Conservation (phyloP, 202 grass and related monocot genomes). For the Cymbopogon flexuosus region DNA sequence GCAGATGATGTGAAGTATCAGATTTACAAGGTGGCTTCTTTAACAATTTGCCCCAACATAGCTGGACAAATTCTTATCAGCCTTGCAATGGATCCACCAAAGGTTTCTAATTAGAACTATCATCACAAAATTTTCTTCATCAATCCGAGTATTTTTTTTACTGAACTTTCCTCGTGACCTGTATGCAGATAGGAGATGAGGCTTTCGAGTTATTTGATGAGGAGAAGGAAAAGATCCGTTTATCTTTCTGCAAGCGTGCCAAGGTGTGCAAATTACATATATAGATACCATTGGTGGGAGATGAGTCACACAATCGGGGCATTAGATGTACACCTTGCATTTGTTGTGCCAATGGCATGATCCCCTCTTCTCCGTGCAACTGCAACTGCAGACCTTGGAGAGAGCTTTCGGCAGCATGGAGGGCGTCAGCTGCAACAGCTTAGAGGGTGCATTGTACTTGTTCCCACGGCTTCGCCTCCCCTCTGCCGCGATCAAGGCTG, state of each 20-base stretch:
- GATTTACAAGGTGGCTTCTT: slow-evolving; percentile 73
- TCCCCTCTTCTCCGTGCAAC: neutral
- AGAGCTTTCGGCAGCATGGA: slow-evolving; percentile 59
- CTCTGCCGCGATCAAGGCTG: slow-evolving; percentile 38
- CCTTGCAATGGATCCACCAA: slow-evolving; percentile 62
- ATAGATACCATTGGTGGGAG: no score
- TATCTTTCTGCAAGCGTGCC: slow-evolving; percentile 43
- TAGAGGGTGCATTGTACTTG: slow-evolving; percentile 58
- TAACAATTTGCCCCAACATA: slow-evolving; percentile 77
- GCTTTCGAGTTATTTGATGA: slow-evolving; percentile 41
- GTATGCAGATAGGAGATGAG: slow-evolving; percentile 48
- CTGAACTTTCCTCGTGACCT: neutral
- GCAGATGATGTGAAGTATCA: slow-evolving; percentile 44
- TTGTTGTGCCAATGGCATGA: neutral
- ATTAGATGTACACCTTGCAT: neutral
- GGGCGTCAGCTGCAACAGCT: slow-evolving; percentile 47
- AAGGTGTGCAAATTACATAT: slow-evolving; percentile 28
- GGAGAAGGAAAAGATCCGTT: slow-evolving; percentile 48
- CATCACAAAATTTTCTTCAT: neutral
- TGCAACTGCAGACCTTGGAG: slow-evolving; percentile 37
- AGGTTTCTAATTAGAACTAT: slow-evolving; percentile 27
- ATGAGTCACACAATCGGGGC: neutral
- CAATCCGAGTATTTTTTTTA: neutral
- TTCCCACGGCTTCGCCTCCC: slow-evolving; percentile 59
- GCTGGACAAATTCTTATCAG: slow-evolving; percentile 58